Evolutionary conservation across 2,329 filamentous ascomycete genomes (phyloP), one percentile per base, ranked within the genome.

Genomic region (Stenocarpella maydis): DNA sequence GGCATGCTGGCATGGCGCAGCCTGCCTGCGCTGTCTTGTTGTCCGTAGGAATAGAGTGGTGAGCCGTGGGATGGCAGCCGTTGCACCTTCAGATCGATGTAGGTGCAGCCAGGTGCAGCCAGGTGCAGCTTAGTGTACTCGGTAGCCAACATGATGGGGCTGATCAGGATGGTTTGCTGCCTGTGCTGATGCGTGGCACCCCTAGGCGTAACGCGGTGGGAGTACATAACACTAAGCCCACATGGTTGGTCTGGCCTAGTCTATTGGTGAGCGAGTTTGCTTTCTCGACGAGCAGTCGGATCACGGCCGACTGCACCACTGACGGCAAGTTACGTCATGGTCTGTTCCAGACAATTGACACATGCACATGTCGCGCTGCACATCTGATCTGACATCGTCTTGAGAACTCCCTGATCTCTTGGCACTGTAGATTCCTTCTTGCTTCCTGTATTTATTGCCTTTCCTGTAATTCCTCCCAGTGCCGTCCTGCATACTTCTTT

Each of bases 311-410:
- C 28, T 6, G 21, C 28, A 53, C 26, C 19, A 43, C 14, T 54
- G 63, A 5, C 26, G 12, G 34, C 5, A 37, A 12, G 50, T 39
- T 55, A 66, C 64, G 64, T 66, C 64, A 66, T 55, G 41, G 50
- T 28, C n/a, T 55, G 24, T 55, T 63, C 58, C 21, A 63, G 58
- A 26, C 65, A 28, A 31, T 47, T 66, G 50, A 45, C 64, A 66
- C 50, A 66, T 54, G 49, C 63, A n/a, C 55, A 61, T 61, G 55
- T 47, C 55, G 19, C 41, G n/a, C 4, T 24, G 43, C 49, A 37
- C 43, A 66, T 47, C 39, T 47, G 26, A 7, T 24, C 21, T 31
- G 47, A 12, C 64, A 53, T 55, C 37, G 31, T 43, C 63, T 31
- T 34, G 21, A 31, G 37, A 24, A 54, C 7, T 17, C 39, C n/a